Base-by-base conservation (phyloP, 2,329 filamentous ascomycete genomes). In the Zymoseptoria passerinii region DNA sequence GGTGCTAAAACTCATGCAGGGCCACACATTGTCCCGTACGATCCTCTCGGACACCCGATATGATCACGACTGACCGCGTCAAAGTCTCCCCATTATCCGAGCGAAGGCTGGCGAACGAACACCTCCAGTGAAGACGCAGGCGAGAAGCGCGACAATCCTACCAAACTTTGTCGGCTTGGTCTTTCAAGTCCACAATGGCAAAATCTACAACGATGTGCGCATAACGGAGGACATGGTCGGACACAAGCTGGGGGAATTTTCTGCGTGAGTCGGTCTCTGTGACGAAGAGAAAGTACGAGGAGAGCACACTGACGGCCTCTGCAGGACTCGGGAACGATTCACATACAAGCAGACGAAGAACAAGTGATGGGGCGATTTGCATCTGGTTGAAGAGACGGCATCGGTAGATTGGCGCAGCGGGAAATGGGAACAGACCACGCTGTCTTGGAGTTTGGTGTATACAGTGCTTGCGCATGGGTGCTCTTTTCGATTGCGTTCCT, bases 221-320 rank as follows among this genome's bases (percentile, higher is more conserved):
- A 88, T 96, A 63, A 95, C 91, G 16, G 92, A 96, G 73, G 89
- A 96, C 70, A 96, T 96, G 92, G 92, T 96, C 53, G 92, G 92
- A 56, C 88, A 94, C 75, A 96, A 96, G 77, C 80, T 96, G 66
- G 92, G 92, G 68, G 92, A 96, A 76, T 96, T 96, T 73, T 86
- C 90, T 62, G 79, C 84, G 91, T 96, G 83, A 70, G 90, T 84
- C 13, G 19, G 20, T 10, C 4, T 2, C 53, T 8, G 28, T 23
- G 28, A 28, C 29, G 9, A 28, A 8, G 48, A 28, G 50, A 10
- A n/a, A 18, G n/a, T 19, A 20, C 9, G 16, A 29, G 8, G 29
- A 40, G 7, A 13, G 35, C 35, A 44, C 35, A 44, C 20, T 27
- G 52, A 16, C 23, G n/a, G 49, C 27, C 28, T 51, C 8, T 23